Evolutionary conservation across 306 rosid genomes (phyloP).

Genomic region (Vicia sativa): DNA sequence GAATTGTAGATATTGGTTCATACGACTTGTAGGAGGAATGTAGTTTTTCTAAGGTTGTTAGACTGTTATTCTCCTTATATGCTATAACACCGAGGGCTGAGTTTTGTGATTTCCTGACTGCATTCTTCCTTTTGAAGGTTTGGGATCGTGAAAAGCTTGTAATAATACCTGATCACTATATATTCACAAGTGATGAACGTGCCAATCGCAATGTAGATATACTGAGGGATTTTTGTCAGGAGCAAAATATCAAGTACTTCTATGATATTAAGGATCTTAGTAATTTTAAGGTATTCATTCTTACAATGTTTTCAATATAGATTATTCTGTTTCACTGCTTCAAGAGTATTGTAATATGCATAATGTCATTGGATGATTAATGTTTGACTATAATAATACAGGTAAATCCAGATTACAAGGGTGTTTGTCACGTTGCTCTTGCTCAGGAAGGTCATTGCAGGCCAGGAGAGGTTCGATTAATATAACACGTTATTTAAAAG

Average conservation of each 20-base stretch:
- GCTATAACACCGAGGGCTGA: background rate
- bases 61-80: constrained; percentile 3
- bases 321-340: constrained; percentile 2
- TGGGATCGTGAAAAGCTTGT: constrained; percentile 96
- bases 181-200: constrained; percentile 88
- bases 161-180: constrained; percentile 93
- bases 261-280: constrained; percentile 92
- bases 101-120: constrained; percentile 26
- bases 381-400: constrained; percentile 43
- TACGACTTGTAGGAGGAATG: background rate
- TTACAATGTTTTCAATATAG: constrained; percentile 10
- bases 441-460: constrained; percentile 99
- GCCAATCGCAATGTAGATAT: constrained; percentile 95
- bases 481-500: constrained; percentile 30
- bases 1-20: background rate
- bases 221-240: constrained; percentile 84
- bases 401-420: constrained; percentile 98
- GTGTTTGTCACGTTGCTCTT: constrained; percentile 94
- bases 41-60: constrained; percentile 1
- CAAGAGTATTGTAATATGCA: constrained; percentile 26
- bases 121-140: constrained; percentile 57
- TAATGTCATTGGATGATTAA: constrained; percentile 12
- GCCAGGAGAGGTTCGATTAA: constrained; percentile 85
- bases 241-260: constrained; percentile 90
- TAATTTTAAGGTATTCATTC: constrained; percentile 71